Evolutionary conservation across 169 alveolate genomes (phyloP), one percentile per base, ranked within the genome.

Genomic region (Plasmodium malariae): DNA sequence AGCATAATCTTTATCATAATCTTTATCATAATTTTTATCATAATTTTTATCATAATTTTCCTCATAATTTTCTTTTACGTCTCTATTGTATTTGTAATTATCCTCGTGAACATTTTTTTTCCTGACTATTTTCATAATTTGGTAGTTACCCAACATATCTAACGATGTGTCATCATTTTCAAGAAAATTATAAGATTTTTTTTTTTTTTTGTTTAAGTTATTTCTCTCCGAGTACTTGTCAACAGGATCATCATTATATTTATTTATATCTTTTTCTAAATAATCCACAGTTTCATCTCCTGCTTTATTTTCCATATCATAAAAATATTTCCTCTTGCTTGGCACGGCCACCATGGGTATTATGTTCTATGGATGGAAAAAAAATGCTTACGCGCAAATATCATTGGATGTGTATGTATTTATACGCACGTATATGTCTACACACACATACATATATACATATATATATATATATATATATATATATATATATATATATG

Each of bases 311-410:
- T 24, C 3, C 32, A 26, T 72, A 12, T 62, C 73, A 49, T 63
- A 37, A 48, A 80, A 43, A 40, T 80, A 45, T 45, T 80, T 65
- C 17, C 90, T 54, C 49, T 67, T 80, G 70, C 90, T 80, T 3
- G 90, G 73, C 37, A 80, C 24, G 51, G 90, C 85, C 24, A 80
- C 73, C 85, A 80, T 32, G 57, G 90, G 90, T 34, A 80, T 67
- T 9, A 80, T 54, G 5, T 80, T 67, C 90, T 80, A 69, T 69
- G 21, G 28, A 51, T 43, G n/a, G 34, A 34, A 43, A 28, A 54
- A 45, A 37, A 43, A 49, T 45, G n/a, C n/a, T n/a, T n/a, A n/a
- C n/a, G n/a, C n/a, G n/a, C n/a, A n/a, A n/a, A n/a, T n/a, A n/a
- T n/a, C n/a, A n/a, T 9, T 1, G 3, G 30, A 63, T 24, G 1